Conservation (phyloP, 2,329 filamentous ascomycete species). For the Nigrospora oryzae region DNA sequence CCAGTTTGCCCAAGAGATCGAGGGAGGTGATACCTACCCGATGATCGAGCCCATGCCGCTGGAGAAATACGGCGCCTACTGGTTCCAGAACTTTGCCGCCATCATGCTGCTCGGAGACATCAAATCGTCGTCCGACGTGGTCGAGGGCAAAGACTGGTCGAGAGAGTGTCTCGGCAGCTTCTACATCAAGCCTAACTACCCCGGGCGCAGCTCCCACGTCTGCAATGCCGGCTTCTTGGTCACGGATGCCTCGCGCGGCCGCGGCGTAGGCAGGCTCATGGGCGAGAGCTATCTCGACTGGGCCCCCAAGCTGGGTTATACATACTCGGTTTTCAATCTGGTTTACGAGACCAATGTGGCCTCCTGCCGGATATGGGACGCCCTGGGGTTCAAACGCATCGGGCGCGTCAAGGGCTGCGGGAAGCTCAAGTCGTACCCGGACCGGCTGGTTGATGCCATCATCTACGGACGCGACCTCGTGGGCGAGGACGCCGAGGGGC, state of each 20-base stretch:
- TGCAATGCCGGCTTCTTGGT: constrained; percentile 80
- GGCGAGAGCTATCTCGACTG: constrained; percentile 70
- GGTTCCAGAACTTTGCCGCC: constrained; percentile 85
- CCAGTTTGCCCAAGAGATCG: constrained; percentile 83
- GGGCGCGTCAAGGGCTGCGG: constrained; percentile 70
- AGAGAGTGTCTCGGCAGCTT: constrained; percentile 81
- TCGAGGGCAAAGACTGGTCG: constrained; percentile 63
- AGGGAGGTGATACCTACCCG: constrained; percentile 85
- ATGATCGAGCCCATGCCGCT: constrained; percentile 70
- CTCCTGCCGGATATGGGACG: constrained; percentile 86
- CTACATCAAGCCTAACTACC: constrained; percentile 92
- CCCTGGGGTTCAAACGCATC: constrained; percentile 85
- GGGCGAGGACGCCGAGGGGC: constrained; percentile 49
- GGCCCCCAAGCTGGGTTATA: constrained; percentile 75
- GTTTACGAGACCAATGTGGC: constrained; percentile 92
- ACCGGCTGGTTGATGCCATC: constrained; percentile 64
- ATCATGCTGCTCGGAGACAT: constrained; percentile 80
- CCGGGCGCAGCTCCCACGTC: constrained; percentile 80
- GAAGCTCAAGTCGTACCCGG: constrained; percentile 60
- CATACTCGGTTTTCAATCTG: constrained; percentile 88
- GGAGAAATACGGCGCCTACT: constrained; percentile 73
- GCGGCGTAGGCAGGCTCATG: constrained; percentile 68
- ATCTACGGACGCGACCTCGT: constrained; percentile 64
- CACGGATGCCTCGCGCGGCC: constrained; percentile 63
- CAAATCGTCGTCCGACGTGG: constrained; percentile 48